Base-by-base conservation (phyloP, 1,284 basidiomycete species). In the Apiotrichum mycotoxinovorans region DNA sequence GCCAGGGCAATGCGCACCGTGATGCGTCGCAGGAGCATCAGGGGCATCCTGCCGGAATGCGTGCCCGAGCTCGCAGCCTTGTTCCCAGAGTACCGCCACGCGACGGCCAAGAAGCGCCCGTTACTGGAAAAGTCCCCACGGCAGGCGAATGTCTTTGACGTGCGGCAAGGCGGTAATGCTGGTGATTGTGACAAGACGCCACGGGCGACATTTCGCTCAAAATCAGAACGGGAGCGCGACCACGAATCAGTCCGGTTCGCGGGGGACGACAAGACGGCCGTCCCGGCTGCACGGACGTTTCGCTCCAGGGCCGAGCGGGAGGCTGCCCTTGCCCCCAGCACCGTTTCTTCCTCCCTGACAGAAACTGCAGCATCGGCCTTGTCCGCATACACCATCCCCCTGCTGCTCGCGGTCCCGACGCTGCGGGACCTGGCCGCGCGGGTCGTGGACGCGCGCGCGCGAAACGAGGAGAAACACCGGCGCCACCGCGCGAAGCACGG, bases 401-500 rank as follows among this genome's bases (percentile, higher is more conserved):
- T 58, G 1, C 34, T 74, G 9, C 59, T 72, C 18, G 45, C 33
- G 1, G 55, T 58, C 11, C 60, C 62, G 1, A 51, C 56, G 11
- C 51, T 74, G 7, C 22, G 51, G 8, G 42, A 51, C n/a, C 61
- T 74, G 4, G 70, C 67, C 1, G 37, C 47, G 5, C 60, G 67
- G 18, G 62, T 74, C 0, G 66, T 71, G 3, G 63, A 71, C 44
- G 35, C 55, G 10, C 57, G 63, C 33, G 54, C 61, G 0, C 57
- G 65, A 1, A 58, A 58, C n/a, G 66, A 68, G 23, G 72, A 72
- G 47, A 57, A 62, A 48, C 41, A 59, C 15, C 61, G 72, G 12
- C 56, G 68, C 20, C 33, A 58, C 14, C 60, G 72, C 11, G 62
- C 66, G 10, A 52, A 61, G 17, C 62, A 64, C 26, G 68, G 67